Conservation (phyloP, 2,329 filamentous ascomycete species). For the Neopestalotiopsis rosae region DNA sequence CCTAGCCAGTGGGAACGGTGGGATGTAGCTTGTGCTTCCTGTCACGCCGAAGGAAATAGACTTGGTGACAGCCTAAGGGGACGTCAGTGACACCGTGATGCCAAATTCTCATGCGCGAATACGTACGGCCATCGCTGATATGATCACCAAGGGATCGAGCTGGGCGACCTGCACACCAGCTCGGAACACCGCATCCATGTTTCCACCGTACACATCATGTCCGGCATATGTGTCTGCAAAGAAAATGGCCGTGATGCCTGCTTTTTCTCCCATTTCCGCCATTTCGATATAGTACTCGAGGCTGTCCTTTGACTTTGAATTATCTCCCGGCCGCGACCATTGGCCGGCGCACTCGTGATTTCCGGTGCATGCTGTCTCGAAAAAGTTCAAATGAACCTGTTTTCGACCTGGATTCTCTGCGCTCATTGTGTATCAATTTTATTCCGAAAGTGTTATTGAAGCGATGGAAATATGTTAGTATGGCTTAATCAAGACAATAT, state of each 20-base stretch:
- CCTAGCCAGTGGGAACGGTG: slow-evolving; percentile 39
- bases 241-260: slow-evolving; percentile 17
- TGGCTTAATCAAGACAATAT: too few species aligned
- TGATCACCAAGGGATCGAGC: slow-evolving; percentile 18
- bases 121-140: slow-evolving; percentile 19
- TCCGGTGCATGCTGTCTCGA: slow-evolving; percentile 18
- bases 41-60: slow-evolving; percentile 45
- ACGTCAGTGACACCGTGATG: not conserved
- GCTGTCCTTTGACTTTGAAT: slow-evolving; percentile 13
- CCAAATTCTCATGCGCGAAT: too few species aligned
- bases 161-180: slow-evolving; percentile 19
- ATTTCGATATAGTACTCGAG: slow-evolving; percentile 19
- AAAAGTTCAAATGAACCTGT: slow-evolving; percentile 18
- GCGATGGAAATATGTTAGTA: too few species aligned
- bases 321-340: slow-evolving; percentile 15
- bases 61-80: slow-evolving; percentile 49
- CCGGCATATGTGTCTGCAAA: slow-evolving; percentile 19
- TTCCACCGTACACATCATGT: slow-evolving; percentile 15
- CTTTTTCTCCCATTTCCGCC: slow-evolving; percentile 15
- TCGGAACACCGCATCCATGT: slow-evolving; percentile 16
- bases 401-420: not conserved
- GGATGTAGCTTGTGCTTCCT: slow-evolving; percentile 41
- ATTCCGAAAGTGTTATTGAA: not conserved
- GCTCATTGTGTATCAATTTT: not conserved
- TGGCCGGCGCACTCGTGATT: slow-evolving; percentile 18